A percentile compares a stretch with the other conserved stretches of the same genome.
Evolutionary conservation across 2,329 filamentous ascomycete genomes (phyloP).

Genomic region (Beauveria scarabaeidicola): DNA sequence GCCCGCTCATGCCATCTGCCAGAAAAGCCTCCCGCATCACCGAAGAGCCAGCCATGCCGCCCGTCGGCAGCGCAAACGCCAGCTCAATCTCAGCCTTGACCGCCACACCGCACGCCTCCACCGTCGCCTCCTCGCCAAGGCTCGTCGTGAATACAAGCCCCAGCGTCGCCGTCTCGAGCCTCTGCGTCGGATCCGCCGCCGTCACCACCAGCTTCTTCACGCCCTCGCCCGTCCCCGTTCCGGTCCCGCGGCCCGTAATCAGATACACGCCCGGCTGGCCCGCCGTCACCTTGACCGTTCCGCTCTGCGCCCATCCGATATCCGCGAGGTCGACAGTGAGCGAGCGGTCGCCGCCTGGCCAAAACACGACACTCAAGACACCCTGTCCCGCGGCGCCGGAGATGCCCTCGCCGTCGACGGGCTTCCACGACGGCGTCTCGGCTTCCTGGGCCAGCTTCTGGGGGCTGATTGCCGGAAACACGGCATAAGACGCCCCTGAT

Average conservation of each 20-base stretch:
- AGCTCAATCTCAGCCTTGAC: conserved; percentile 4
- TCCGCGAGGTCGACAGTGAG: conserved; percentile 13
- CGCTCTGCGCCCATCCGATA: conserved; percentile 15
- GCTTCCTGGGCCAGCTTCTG: conserved; percentile 11
- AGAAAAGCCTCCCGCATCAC: conserved; percentile 8
- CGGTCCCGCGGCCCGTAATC: conserved; percentile 6
- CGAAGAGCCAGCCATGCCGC: conserved; percentile 16
- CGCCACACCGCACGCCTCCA: neutral
- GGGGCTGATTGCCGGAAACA: conserved; percentile 15
- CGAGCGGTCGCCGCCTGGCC: conserved; percentile 14
- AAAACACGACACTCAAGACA: conserved; percentile 16
- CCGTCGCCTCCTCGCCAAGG: neutral
- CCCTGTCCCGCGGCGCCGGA: conserved; percentile 14
- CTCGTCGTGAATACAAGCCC: conserved; percentile 6
- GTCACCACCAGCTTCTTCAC: conserved; percentile 10
- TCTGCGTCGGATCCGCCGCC: conserved; percentile 17
- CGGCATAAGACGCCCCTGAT: conserved; percentile 13
- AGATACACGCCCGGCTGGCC: conserved; percentile 15
- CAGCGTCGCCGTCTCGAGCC: conserved; percentile 9
- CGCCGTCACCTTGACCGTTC: conserved; percentile 13
- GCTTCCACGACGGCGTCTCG: conserved; percentile 10
- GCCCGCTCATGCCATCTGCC: neutral
- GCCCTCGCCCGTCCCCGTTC: neutral
- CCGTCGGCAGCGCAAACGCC: conserved; percentile 12
- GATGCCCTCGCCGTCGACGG: conserved; percentile 14